Evolutionary conservation across 441 rosid genomes (phyloP).

Genomic region (Omphalea diandra): DNA sequence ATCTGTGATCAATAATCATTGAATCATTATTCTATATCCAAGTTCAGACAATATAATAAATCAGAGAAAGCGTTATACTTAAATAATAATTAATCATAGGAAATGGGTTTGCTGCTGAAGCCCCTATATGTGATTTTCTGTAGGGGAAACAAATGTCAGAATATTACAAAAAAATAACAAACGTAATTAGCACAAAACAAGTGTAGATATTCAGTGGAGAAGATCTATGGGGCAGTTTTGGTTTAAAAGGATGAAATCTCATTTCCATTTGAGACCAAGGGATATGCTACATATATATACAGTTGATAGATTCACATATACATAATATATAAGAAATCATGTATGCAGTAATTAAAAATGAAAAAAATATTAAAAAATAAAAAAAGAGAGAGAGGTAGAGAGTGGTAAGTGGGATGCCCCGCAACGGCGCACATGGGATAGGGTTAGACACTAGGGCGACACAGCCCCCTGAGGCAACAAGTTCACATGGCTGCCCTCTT

Average conservation of each 20-base stretch:
- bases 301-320: no score
- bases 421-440: constrained; percentile 55
- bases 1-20: constrained; percentile 37
- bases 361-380: neutral
- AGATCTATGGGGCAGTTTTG: no score
- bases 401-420: constrained; percentile 39
- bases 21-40: constrained; percentile 14
- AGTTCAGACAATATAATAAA: neutral
- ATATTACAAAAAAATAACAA: constrained; percentile 12
- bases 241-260: no score
- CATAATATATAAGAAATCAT: no score
- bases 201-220: no score
- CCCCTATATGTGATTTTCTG: no score
- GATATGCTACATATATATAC: no score
- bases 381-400: neutral
- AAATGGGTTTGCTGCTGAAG: neutral
- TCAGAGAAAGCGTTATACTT: no score
- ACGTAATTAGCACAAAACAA: neutral
- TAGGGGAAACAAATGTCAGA: constrained; percentile 29
- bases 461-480: constrained; percentile 31
- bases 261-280: no score
- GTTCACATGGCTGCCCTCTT: constrained; percentile 39
- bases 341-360: no score
- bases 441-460: constrained; percentile 39
- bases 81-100: neutral